These are phyloP conservation scores for Thelephora aurantiotincta DNA, from an alignment of 768 basidiomycete genomes.

Conservation along the genomic window DNA sequence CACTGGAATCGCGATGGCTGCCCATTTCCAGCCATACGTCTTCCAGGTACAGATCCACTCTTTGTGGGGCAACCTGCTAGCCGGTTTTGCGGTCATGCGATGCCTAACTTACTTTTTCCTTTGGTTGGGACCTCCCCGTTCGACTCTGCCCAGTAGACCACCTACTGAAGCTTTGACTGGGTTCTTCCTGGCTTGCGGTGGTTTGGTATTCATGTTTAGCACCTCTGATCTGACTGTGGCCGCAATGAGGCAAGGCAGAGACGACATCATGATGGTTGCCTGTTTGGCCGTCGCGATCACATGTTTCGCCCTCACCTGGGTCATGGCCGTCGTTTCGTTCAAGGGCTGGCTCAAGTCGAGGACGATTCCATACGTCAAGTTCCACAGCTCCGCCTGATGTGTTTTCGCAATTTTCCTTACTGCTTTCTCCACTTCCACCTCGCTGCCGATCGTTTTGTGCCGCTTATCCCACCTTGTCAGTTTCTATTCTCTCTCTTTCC, in stretches of 20 bases:
- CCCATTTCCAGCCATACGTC: constrained; percentile 81
- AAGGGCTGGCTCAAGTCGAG: constrained; percentile 67
- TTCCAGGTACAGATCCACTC: constrained; percentile 90
- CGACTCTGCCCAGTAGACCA: constrained; percentile 80
- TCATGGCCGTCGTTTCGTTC: constrained; percentile 55
- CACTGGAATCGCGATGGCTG: constrained; percentile 87
- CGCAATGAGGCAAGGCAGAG: constrained; percentile 81
- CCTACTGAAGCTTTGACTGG: constrained; percentile 86
- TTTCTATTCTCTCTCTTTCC: too few relatives aligned
- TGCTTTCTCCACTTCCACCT: too few relatives aligned
- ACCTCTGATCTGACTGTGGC: constrained; percentile 82
- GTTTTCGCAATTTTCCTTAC: too few relatives aligned
- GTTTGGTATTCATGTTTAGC: constrained; percentile 79
- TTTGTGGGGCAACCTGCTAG: constrained; percentile 83
- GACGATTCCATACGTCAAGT: constrained; percentile 15
- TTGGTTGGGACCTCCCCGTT: constrained; percentile 74
- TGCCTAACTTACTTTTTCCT: constrained; percentile 91
- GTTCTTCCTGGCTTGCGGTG: constrained; percentile 80
- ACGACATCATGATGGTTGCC: constrained; percentile 83
- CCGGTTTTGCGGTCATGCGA: constrained; percentile 64
- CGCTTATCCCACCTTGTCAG: too few relatives aligned
- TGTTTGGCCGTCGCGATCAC: constrained; percentile 79
- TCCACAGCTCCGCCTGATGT: constrained; percentile 22
- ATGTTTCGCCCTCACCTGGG: constrained; percentile 80
- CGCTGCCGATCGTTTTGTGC: too few relatives aligned